Base-by-base conservation (phyloP, 305 asterid genomes). In the Solanum aculeatissimum region DNA sequence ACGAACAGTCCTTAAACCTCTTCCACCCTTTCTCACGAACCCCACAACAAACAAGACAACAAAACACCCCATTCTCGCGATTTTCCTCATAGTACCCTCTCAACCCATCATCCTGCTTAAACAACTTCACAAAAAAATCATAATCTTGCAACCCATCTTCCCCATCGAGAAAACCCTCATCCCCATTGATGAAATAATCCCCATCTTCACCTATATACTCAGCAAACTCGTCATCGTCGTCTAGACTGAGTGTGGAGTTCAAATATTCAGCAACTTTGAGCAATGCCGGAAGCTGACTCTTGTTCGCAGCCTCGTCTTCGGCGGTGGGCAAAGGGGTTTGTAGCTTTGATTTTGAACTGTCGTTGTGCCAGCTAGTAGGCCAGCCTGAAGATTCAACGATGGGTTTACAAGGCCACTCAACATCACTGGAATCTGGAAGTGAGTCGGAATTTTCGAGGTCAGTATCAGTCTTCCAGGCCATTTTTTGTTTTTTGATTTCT, bases 31-130 rank as follows among this genome's bases (percentile, higher is more conserved):
- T 86, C 92, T 90, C 89, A 68, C 93, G 94, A 74, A 90, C 27
- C 27, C 93, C 94, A 23, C 93, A 91, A 85, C 98, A 96, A 29
- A 96, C 96, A 87, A 96, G 88, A 82, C 99, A 96, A 57, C 72
- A 80, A 80, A 96, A 94, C 82, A 88, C 91, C 2, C 97, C 99
- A 63, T 85, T 83, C 1, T 78, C 89, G 6, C 74, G 87, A 87
- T 89, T 91, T 84, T 91, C 92, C 87, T 70, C 85, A 35, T 96
- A 93, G 58, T 85, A 89, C 63, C 83, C 92, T 86, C 86, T 92
- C 90, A 96, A 88, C 29, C 29, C 84, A 7, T 60, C 58, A 71
- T 94, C 92, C 82, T 91, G 93, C 85, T 32, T 82, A 35, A 93
- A 91, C 89, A 93, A 81, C 60, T 91, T 86, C 9, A n/a, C 9